Conservation (phyloP, 2,329 filamentous ascomycete genomes). For the Monosporascus sp. region DNA sequence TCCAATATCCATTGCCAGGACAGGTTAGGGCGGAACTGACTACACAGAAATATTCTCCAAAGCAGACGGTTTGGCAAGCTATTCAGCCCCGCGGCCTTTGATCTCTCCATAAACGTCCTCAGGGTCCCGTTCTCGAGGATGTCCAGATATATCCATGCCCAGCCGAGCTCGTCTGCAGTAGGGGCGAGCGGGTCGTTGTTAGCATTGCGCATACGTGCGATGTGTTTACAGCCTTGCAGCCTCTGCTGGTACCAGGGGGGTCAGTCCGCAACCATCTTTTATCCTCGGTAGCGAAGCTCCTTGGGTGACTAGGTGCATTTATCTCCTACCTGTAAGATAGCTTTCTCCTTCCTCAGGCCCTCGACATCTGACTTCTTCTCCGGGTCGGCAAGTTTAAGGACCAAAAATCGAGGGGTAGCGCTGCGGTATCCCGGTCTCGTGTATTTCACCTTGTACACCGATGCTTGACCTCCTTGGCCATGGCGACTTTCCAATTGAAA, state of each 20-base stretch:
- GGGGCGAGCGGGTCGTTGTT: conserved; percentile 1
- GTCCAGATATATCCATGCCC: conserved; percentile 8
- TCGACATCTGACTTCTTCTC: conserved; percentile 1
- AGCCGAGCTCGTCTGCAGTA: not conserved
- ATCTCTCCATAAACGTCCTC: conserved; percentile 2
- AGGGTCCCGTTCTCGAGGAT: conserved; percentile 6
- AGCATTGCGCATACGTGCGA: not conserved
- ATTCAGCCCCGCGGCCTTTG: not conserved
- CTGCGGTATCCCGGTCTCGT: not conserved
- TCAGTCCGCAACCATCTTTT: not conserved
- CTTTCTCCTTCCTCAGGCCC: conserved; percentile 1
- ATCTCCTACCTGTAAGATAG: conserved; percentile 3
- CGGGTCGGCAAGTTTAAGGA: conserved; percentile 7
- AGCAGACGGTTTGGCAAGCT: conserved; percentile 6
- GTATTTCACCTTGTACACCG: conserved; percentile 7
- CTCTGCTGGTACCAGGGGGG: not conserved
- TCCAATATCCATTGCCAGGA: too few species aligned
- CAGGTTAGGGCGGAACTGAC: not conserved
- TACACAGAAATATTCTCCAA: conserved; percentile 6
- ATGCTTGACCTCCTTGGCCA: conserved; percentile 5
- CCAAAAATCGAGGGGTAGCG: not conserved
- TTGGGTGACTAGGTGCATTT: too few species aligned
- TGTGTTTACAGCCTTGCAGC: conserved; percentile 2
- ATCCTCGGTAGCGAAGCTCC: too few species aligned
- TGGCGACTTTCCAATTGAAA: conserved; percentile 2